Base-by-base conservation (phyloP, 768 basidiomycete species). In the Kwoniella sp. region DNA sequence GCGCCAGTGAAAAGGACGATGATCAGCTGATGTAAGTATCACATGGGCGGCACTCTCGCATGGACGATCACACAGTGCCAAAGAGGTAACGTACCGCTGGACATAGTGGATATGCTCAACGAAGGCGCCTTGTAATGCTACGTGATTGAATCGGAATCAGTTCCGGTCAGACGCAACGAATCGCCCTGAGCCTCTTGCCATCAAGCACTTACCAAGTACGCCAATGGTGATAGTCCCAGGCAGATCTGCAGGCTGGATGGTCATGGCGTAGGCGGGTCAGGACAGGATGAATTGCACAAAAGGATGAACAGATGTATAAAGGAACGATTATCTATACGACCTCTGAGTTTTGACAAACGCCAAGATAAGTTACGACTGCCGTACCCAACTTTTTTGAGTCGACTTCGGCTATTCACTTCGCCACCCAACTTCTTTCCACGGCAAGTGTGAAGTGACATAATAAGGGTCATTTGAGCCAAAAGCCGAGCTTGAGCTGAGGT, bases 121-220 rank as follows among this genome's bases (percentile, higher is more conserved):
- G 78, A 97, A 96, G 9, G 93, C 93, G 50, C 94, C 94, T 79
- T 96, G 94, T 45, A 97, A 85, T 38, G 94, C 94, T 92, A 74
- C 15, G n/a, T 22, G 22, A 51, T 2, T 23, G 2, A 13, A 9
- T 5, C 26, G 4, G 17, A 25, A 48, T 11, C 22, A 57, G 26
- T 37, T 5, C 29, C 29, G n/a, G 30, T 20, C 30, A 15, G 25
- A 26, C 7, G 26, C 47, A 29, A 4, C 22, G 13, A 30, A 20
- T 13, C 30, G 23, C 15, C 26, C 41, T 11, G 51, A 8, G 7
- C 52, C 8, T 20, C 52, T 20, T 25, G 13, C 8, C 52, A 20
- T 26, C 52, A 30, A 17, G 4, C n/a, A 60, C 74, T 28, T 62
- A 76, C 74, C 74, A n/a, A 76, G 63, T 3, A 76, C 75, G n/a